These are phyloP conservation scores for Diplodia mutila DNA, from an alignment of 2,329 filamentous ascomycete genomes.

Conservation along the genomic window DNA sequence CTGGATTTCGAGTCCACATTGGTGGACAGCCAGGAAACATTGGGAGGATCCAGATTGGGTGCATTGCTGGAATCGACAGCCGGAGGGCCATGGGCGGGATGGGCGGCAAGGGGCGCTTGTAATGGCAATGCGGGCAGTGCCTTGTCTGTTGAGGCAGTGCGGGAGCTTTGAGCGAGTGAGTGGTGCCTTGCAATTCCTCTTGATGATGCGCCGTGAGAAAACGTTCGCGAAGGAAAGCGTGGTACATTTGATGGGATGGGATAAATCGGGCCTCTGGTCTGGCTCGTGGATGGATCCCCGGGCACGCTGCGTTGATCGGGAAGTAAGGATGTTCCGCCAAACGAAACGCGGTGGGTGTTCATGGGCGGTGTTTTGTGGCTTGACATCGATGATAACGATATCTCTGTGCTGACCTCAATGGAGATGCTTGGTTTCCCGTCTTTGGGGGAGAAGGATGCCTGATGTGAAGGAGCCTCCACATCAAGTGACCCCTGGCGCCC, in stretches of 20 bases:
- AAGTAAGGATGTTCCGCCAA: background rate
- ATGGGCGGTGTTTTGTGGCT: background rate
- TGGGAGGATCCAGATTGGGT: background rate
- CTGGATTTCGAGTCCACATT: background rate
- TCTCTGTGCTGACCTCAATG: slow-evolving; percentile 8
- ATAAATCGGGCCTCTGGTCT: background rate
- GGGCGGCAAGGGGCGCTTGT: background rate
- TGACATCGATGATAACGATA: slow-evolving; percentile 1
- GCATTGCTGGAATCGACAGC: background rate
- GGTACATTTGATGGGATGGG: background rate
- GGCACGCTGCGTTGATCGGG: background rate
- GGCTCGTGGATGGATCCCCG: background rate
- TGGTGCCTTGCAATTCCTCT: background rate
- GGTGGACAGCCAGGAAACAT: background rate
- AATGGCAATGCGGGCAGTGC: background rate
- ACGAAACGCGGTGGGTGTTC: background rate
- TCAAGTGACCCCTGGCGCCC: slow-evolving; percentile 2
- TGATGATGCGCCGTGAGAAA: background rate
- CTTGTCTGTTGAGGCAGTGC: background rate
- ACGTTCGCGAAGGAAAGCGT: background rate
- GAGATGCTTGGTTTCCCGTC: background rate
- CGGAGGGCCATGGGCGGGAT: background rate
- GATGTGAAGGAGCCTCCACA: background rate
- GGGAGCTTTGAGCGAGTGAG: background rate
- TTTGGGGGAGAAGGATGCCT: background rate